phyloP scores from a whole-genome alignment of 139 green algal species.

The Klebsormidium nitens region DNA sequence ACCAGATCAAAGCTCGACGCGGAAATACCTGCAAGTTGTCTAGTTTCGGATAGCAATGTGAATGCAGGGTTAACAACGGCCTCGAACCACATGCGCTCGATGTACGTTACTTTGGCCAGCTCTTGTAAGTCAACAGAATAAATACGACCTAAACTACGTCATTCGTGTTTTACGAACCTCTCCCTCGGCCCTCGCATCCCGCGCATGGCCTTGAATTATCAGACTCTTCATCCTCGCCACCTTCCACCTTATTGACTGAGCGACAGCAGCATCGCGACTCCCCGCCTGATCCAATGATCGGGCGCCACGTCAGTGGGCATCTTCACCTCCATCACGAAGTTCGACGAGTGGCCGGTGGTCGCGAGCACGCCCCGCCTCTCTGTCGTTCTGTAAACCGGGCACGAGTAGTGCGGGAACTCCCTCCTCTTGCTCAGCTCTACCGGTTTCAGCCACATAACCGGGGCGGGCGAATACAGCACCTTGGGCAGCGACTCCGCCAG shows the following conservation, averaged over 20 bases:
- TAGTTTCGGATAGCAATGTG: too few species aligned
- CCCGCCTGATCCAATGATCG: conserved; percentile 41
- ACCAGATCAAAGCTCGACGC: too few species aligned
- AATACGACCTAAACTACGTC: not conserved
- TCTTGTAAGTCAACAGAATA: not conserved
- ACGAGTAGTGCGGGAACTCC: conserved; percentile 36
- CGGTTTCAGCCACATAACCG: conserved; percentile 30
- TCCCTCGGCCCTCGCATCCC: not conserved
- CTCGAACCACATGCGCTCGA: not conserved
- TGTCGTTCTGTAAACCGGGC: conserved; percentile 42
- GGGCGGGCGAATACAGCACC: conserved; percentile 14
- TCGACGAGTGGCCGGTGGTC: conserved; percentile 44
- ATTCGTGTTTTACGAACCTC: not conserved
- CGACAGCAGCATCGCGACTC: conserved; percentile 36
- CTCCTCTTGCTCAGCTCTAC: not conserved
- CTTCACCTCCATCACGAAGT: conserved; percentile 42
- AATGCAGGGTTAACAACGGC: too few species aligned
- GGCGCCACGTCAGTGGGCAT: conserved; percentile 30
- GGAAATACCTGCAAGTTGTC: too few species aligned
- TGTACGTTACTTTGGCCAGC: not conserved
- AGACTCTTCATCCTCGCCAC: not conserved
- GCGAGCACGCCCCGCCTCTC: conserved; percentile 41
- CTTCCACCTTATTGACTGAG: conserved; percentile 32
- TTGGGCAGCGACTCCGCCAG: conserved; percentile 44
- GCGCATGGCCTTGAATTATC: not conserved